Conservation (phyloP, 2,329 filamentous ascomycete genomes). For the Aspergillus cejpii region DNA sequence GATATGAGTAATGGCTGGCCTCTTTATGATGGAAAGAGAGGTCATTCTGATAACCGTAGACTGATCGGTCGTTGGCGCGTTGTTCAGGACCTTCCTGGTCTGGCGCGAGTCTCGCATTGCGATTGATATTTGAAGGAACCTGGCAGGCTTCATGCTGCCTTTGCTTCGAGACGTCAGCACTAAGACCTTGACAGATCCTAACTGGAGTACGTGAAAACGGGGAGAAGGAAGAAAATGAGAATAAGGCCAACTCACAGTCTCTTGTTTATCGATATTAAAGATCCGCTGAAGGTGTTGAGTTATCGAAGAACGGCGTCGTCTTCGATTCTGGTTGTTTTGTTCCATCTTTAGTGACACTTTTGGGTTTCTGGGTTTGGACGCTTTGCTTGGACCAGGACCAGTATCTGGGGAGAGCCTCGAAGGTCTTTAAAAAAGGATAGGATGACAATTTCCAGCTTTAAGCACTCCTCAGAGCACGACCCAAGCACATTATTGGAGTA, state of each 20-base stretch:
- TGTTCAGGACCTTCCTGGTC: neutral
- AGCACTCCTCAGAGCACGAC: no score
- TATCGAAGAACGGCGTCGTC: slow-evolving; percentile 18
- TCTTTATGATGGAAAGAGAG: neutral
- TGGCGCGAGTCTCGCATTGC: neutral
- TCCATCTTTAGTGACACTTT: slow-evolving; percentile 8
- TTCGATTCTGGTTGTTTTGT: slow-evolving; percentile 5
- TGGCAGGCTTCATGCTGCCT: slow-evolving; percentile 1
- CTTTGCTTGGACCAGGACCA: no score
- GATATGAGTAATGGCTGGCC: neutral
- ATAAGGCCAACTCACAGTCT: slow-evolving; percentile 11
- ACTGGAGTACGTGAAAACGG: neutral
- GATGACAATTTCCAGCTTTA: no score
- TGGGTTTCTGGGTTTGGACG: no score
- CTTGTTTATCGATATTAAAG: slow-evolving; percentile 14
- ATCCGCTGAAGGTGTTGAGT: slow-evolving; percentile 20
- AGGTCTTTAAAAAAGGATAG: no score
- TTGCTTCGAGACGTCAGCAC: slow-evolving; percentile 3
- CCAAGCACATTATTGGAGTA: no score
- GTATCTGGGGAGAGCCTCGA: no score
- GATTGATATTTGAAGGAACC: slow-evolving; percentile 1
- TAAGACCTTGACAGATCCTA: neutral
- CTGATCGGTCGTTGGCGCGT: neutral
- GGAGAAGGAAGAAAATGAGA: neutral
- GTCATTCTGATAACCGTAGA: neutral